A percentile compares a stretch with the other conserved stretches of the same genome.
Evolutionary conservation across 768 basidiomycete genomes (phyloP).

Genomic region (Sporobolomyces phaffii): DNA sequence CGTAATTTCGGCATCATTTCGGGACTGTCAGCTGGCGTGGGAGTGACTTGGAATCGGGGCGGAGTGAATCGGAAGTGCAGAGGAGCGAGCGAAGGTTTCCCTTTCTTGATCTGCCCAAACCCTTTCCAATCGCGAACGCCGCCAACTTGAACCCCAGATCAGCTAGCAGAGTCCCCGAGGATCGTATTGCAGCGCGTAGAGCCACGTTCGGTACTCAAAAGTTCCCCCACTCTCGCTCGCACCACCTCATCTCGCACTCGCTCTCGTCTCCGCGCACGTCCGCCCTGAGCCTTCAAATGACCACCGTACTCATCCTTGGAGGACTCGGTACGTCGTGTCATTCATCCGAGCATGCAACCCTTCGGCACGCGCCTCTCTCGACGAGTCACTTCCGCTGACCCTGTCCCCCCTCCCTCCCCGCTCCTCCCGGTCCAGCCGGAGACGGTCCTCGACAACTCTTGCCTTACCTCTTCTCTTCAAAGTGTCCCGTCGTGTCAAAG

Average conservation of each 20-base stretch:
- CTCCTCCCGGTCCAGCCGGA: not conserved
- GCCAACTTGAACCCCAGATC: too few species aligned
- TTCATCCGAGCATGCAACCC: not conserved
- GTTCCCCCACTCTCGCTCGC: not conserved
- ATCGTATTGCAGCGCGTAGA: too few species aligned
- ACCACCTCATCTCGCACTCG: not conserved
- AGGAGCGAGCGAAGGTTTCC: not conserved
- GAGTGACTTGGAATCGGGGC: not conserved
- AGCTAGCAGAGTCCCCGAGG: too few species aligned
- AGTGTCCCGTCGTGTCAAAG: not conserved
- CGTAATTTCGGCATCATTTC: not conserved
- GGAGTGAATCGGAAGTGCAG: not conserved
- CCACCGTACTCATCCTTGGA: constrained; percentile 29
- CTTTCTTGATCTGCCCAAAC: not conserved
- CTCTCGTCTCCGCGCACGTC: too few species aligned
- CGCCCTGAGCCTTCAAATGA: not conserved
- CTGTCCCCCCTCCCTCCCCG: not conserved
- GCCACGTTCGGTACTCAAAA: not conserved
- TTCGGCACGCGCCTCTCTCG: not conserved
- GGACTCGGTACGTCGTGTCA: constrained; percentile 5
- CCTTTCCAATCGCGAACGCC: too few species aligned
- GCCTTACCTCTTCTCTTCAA: constrained; percentile 18
- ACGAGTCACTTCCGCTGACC: not conserved
- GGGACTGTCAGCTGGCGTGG: too few species aligned
- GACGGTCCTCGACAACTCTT: constrained; percentile 29